Base-by-base conservation (phyloP, 2,329 filamentous ascomycete species). In the Fusarium xylarioides region DNA sequence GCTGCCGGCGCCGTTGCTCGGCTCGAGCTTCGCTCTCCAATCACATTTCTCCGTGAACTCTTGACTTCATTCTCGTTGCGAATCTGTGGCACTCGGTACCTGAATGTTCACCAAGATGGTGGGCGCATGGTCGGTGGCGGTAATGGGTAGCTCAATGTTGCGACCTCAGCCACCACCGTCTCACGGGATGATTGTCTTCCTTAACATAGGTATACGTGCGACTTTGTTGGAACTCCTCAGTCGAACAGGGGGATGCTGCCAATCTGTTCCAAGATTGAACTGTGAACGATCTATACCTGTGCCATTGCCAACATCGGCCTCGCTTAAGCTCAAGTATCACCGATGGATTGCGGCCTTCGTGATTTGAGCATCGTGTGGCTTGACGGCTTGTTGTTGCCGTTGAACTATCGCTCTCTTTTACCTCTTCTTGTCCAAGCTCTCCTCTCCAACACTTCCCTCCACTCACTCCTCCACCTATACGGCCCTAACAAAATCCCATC, bases 381-480 rank as follows among this genome's bases (percentile, higher is more conserved):
- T 59, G 59, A 63, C 53, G 34, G 46, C 32, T 47, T 65, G 43
- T 54, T 43, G 18, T 42, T 43, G 40, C 37, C 52, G 37, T 49
- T 70, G 28, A 46, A 46, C 54, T 42, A 58, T 61, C 49, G 38
- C 46, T 44, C 43, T 66, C 57, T 26, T 52, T 35, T 59, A 50
- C 62, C 46, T 57, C 56, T 56, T 42, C 63, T 70, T 56, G 63
- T 61, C 59, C 37, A 38, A 71, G 49, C 71, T 71, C 70, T 59
- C 60, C 74, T 62, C 60, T 70, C 74, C 73, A 74, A 71, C 62
- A 54, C 63, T 54, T 73, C 73, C 73, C 73, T 75, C 63, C 70
- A 71, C 72, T 62, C 60, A 63, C 66, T 75, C 65, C 68, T 74
- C 66, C 73, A 68, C 73, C 73, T 56, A 55, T 61, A 62, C 63